Percentiles rank a stretch among this genome's conserved stretches.
phyloP scores from a whole-genome alignment of 2,329 filamentous ascomycete species.

The Fusarium dimerum region DNA sequence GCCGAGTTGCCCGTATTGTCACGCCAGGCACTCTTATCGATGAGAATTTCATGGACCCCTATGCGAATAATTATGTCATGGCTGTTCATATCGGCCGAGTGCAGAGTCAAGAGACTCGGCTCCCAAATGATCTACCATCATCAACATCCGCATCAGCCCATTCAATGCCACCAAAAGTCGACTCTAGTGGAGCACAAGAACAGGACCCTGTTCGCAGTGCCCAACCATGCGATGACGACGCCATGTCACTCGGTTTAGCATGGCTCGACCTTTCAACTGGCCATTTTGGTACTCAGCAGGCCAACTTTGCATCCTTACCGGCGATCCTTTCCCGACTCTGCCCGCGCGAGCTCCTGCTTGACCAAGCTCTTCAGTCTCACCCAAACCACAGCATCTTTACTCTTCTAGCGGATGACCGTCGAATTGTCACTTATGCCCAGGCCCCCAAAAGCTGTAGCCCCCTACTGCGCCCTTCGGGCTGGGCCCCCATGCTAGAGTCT shows the following conservation, averaged over 20 bases:
- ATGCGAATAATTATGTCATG: slow-evolving; percentile 89
- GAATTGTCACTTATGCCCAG: slow-evolving; percentile 73
- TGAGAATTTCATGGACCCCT: slow-evolving; percentile 95
- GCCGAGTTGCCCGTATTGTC: slow-evolving; percentile 81
- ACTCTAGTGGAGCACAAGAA: background rate
- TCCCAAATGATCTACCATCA: slow-evolving; percentile 13
- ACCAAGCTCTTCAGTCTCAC: slow-evolving; percentile 60
- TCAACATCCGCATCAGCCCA: slow-evolving; percentile 19
- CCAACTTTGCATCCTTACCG: slow-evolving; percentile 70
- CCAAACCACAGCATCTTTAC: slow-evolving; percentile 63
- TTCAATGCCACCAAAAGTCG: slow-evolving; percentile 22
- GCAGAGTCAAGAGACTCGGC: slow-evolving; percentile 9
- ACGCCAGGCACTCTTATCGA: slow-evolving; percentile 96
- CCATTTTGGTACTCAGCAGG: slow-evolving; percentile 83
- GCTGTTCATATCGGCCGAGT: slow-evolving; percentile 62
- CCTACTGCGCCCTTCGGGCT: slow-evolving; percentile 58
- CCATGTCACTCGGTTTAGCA: slow-evolving; percentile 68
- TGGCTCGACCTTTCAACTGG: slow-evolving; percentile 97
- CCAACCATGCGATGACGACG: slow-evolving; percentile 13
- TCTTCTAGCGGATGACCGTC: slow-evolving; percentile 72
- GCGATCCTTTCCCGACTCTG: slow-evolving; percentile 81
- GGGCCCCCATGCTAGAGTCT: slow-evolving; percentile 76
- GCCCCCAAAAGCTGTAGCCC: slow-evolving; percentile 46
- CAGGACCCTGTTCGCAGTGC: slow-evolving; percentile 9
- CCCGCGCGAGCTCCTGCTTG: slow-evolving; percentile 82